Base-by-base conservation (phyloP, 108 stramenopile genomes). In the Schizochytrium sp. region DNA sequence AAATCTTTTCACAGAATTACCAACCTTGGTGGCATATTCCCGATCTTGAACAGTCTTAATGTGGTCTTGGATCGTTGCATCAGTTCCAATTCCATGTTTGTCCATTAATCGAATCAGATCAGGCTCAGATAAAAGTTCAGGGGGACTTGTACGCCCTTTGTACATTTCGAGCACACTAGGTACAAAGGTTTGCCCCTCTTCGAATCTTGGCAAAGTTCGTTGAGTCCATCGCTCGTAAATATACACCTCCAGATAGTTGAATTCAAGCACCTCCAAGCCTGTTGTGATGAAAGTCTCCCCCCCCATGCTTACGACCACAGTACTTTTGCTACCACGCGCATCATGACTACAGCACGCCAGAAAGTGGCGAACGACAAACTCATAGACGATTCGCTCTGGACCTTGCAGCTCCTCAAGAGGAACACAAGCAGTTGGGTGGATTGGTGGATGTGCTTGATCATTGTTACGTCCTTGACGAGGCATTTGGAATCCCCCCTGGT, bases 381-480 rank as follows among this genome's bases (percentile, higher is more conserved):
- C 95, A 90, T 98, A 99, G 17, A 99, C 92, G 42, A 92, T 93
- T 89, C 97, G 95, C 5, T 90, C 93, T 3, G 92, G 89, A 7
- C 64, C 64, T 89, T 96, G 69, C 89, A 97, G 95, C n/a, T 95
- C 88, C 46, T 91, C 73, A 1, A 96, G 96, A 90, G 95, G 95
- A 4, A 97, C 98, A 46, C 94, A 96, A 89, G 97, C 97, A 58
- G 96, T 96, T 4, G 99, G 99, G 64, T 98, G 97, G 91, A 99
- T 99, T 72, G 99, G 98, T 58, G 99, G 98, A 91, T 99, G 99
- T 3, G 99, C 99, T 59, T 98, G 93, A 87, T 99, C 99, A 91
- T 99, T 97, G 56, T 97, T 91, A 89, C 92, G 94, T 8, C 95
- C 95, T 0, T 92, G 87, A 5, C 88, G 55, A 46, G 95, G 95